Percentiles rank a stretch among this genome's conserved stretches.
Evolutionary conservation across 2,329 filamentous ascomycete genomes (phyloP).

Genomic region (Pestalotiopsis sp.): DNA sequence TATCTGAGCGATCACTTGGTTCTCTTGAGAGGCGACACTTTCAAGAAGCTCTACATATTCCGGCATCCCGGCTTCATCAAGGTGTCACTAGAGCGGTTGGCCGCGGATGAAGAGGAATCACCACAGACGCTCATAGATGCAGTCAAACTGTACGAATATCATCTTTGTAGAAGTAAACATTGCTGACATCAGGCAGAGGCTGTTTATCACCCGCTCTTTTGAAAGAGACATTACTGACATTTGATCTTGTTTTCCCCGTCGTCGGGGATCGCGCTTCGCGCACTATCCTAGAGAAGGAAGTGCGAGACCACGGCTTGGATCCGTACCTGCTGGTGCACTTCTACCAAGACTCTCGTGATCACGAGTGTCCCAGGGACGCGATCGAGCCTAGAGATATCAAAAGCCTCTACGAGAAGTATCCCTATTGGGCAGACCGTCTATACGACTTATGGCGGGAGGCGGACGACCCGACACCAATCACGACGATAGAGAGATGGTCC

Average conservation of each 20-base stretch:
- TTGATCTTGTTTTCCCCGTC: neutral
- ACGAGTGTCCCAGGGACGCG: neutral
- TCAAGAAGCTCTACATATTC: neutral
- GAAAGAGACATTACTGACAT: neutral
- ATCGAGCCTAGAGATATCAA: neutral
- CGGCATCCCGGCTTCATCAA: neutral
- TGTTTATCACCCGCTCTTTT: neutral
- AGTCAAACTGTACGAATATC: neutral
- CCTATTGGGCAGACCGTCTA: slow-evolving; percentile 12
- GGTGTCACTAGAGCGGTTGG: neutral
- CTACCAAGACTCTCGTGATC: neutral
- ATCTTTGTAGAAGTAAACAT: neutral
- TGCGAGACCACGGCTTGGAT: neutral
- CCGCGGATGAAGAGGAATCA: neutral
- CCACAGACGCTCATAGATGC: neutral
- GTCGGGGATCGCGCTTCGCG: neutral
- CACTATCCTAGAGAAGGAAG: neutral
- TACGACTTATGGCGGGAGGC: slow-evolving; percentile 13
- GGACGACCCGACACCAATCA: slow-evolving; percentile 14
- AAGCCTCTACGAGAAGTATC: slow-evolving; percentile 7
- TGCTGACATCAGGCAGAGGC: neutral
- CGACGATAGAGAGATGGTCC: slow-evolving; percentile 9
- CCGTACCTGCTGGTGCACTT: neutral
- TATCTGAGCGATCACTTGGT: neutral
- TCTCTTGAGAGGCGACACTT: neutral